Percentiles rank a stretch among this genome's conserved stretches.
Conservation (phyloP, 2,329 filamentous ascomycete species). For the Sphaerulina populicola region DNA sequence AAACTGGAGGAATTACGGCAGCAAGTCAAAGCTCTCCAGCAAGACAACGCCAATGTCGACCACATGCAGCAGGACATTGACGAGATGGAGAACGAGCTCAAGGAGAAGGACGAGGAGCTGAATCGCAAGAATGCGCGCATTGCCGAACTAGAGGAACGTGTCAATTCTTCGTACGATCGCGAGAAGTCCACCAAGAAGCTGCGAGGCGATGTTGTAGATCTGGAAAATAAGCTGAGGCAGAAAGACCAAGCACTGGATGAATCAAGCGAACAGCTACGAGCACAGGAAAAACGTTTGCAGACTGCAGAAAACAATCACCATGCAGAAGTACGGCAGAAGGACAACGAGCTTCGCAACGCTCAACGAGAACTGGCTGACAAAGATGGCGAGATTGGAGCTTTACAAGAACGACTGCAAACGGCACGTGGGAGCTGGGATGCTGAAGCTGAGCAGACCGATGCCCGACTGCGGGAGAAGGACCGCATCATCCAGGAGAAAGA, state of each 20-base stretch:
- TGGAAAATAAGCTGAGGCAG: constrained; percentile 32
- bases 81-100: constrained; percentile 45
- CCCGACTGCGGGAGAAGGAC: constrained; percentile 33
- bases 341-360: constrained; percentile 55
- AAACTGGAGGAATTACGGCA: constrained; percentile 42
- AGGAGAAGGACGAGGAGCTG: constrained; percentile 39
- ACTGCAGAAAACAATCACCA: constrained; percentile 18
- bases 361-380: constrained; percentile 33
- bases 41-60: constrained; percentile 45
- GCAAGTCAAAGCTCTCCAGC: constrained; percentile 34
- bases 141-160: constrained; percentile 28
- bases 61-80: constrained; percentile 52
- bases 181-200: constrained; percentile 35
- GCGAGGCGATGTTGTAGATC: constrained; percentile 29
- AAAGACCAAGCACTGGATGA: constrained; percentile 33
- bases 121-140: constrained; percentile 29
- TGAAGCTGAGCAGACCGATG: constrained; percentile 33
- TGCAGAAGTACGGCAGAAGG: constrained; percentile 26
- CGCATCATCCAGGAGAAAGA: constrained; percentile 61
- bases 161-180: constrained; percentile 28
- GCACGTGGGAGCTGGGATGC: constrained; percentile 35
- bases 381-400: constrained; percentile 32
- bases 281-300: constrained; percentile 30
- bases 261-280: constrained; percentile 27
- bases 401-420: constrained; percentile 33